Conservation (phyloP, 345 rosid genomes). For the Pistacia vera region DNA sequence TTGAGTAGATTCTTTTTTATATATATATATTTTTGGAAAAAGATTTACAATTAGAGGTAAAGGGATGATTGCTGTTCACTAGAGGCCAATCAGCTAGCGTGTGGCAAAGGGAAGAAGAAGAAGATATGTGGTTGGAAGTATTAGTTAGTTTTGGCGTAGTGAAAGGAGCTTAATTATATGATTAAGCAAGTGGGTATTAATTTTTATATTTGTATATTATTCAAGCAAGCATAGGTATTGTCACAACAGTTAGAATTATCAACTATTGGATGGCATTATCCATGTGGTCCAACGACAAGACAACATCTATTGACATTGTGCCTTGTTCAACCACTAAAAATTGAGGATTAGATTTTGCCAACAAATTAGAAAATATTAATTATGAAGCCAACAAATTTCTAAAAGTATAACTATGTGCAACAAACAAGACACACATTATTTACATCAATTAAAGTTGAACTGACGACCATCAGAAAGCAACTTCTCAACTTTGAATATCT, state of each 20-base stretch:
- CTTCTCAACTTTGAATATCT: neutral
- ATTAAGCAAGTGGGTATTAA: neutral
- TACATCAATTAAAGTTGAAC: neutral
- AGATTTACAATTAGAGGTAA: no score
- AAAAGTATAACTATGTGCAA: neutral
- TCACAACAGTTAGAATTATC: neutral
- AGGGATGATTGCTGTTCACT: constrained; percentile 8
- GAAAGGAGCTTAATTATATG: neutral
- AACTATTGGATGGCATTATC: constrained; percentile 5
- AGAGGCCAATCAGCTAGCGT: neutral
- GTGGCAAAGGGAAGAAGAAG: neutral
- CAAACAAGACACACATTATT: neutral
- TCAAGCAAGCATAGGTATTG: neutral
- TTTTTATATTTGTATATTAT: neutral
- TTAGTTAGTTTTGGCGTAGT: neutral
- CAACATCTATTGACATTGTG: constrained; percentile 2
- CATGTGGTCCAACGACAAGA: constrained; percentile 16
- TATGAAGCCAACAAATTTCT: neutral
- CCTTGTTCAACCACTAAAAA: neutral
- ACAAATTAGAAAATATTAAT: neutral
- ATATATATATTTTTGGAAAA: no score
- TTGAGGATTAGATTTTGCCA: constrained; percentile 9
- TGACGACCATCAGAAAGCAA: constrained; percentile 6
- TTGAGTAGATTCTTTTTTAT: no score
- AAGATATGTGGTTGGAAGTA: neutral